Evolutionary conservation across 306 rosid genomes (phyloP).

Genomic region (Prunus mongolica): DNA sequence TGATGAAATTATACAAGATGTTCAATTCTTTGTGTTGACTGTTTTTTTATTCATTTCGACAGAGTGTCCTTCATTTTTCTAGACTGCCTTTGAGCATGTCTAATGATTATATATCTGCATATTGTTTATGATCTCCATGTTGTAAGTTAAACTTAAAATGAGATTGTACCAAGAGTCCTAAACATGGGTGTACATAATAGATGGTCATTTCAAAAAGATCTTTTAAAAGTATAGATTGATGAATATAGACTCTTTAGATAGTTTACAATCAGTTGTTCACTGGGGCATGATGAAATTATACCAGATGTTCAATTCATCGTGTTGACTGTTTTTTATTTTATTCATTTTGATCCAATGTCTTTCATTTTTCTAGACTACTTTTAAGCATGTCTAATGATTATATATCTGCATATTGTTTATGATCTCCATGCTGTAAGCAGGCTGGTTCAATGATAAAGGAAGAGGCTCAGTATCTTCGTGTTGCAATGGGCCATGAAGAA

Average conservation of each 20-base stretch:
- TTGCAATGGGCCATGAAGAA: slow-evolving; percentile 84
- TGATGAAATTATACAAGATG: background rate
- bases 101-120: background rate
- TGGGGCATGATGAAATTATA: background rate
- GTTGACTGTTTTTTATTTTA: background rate
- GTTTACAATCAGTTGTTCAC: background rate
- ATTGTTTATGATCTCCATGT: slow-evolving; percentile 18
- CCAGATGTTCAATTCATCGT: background rate
- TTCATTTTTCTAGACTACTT: background rate
- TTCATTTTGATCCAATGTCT: background rate
- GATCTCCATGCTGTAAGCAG: slow-evolving; percentile 36
- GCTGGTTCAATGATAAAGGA: slow-evolving; percentile 69
- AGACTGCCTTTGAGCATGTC: background rate
- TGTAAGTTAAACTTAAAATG: background rate
- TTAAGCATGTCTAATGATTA: background rate
- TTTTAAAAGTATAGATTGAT: background rate
- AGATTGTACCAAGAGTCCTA: too few relatives aligned
- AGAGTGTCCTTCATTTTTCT: background rate
- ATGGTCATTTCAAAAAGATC: too few relatives aligned
- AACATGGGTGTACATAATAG: too few relatives aligned
- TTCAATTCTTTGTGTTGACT: background rate
- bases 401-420: slow-evolving; percentile 16
- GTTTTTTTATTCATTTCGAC: background rate
- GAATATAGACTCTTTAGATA: background rate
- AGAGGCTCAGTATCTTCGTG: slow-evolving; percentile 67